Base-by-base conservation (phyloP, 768 basidiomycete genomes). In the Boletus coccyginus region DNA sequence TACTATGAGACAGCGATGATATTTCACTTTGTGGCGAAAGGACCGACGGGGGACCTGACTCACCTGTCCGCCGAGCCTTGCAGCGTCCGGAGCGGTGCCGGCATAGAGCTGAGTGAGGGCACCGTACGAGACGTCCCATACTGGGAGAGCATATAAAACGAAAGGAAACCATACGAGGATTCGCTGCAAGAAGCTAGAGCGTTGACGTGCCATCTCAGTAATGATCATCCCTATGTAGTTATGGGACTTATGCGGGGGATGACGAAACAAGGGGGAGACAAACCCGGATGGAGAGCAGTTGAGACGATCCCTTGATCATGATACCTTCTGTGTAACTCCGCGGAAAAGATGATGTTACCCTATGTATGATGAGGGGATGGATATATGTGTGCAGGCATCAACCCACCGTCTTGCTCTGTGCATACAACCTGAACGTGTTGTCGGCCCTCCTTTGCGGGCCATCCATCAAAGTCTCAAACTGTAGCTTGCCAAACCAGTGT, bases 261-360 rank as follows among this genome's bases (percentile, higher is more conserved):
- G 35, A 35, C 19, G 16, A 49, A 38, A 27, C 2, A 11, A 40
- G 21, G 11, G 27, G 42, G 16, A 38, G 17, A 36, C 47, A 13
- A 14, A 70, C 79, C 79, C 1, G 82, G 82, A 60, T 81, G 70
- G 13, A 81, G 57, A 29, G 76, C 65, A 13, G 71, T 66, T 1
- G 76, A 76, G 2, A 83, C 65, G 51, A 84, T 76, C 31, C 75
- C 76, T 59, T 78, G 62, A 44, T 76, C 76, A 3, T 66, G 75
- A 57, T 78, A 78, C 54, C 79, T 67, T 49, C 78, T 63, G 21
- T 76, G 75, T 12, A 83, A 66, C 59, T 82, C 83, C 36, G 71
- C 65, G 2, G 79, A 66, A n/a, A 76, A 71, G 7, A 81, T 63
- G 6, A 79, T 67, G 41, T 77, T 77, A 5, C 72, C 81, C 79